A percentile compares a stretch with the other conserved stretches of the same genome.
Conservation (phyloP, 352 stramenopile species). For the Globisporangium paroecandrum region DNA sequence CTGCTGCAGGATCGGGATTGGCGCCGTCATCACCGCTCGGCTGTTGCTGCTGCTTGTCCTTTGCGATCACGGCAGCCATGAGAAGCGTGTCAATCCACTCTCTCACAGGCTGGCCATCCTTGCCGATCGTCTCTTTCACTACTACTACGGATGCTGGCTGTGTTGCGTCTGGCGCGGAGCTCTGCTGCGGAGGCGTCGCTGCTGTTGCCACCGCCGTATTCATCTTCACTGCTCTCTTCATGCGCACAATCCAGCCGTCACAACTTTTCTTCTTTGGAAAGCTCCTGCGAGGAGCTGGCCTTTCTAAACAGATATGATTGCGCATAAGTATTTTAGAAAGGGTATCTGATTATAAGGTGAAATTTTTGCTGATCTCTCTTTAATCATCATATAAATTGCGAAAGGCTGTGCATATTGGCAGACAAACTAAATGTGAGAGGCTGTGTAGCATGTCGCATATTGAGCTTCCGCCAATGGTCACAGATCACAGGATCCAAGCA, state of each 20-base stretch:
- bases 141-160: neutral
- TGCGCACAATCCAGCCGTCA: conserved; percentile 13
- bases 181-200: conserved; percentile 5
- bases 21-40: conserved; percentile 1
- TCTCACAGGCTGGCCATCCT: conserved; percentile 38
- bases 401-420: neutral
- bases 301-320: neutral
- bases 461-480: neutral
- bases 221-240: conserved; percentile 8
- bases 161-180: neutral
- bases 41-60: conserved; percentile 41
- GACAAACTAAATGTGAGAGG: neutral
- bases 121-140: conserved; percentile 10
- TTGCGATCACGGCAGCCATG: conserved; percentile 70
- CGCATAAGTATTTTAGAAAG: neutral
- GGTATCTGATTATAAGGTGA: neutral
- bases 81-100: conserved; percentile 83
- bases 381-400: neutral
- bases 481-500: neutral
- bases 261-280: conserved; percentile 1
- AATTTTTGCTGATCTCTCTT: neutral
- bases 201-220: neutral
- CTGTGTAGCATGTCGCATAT: conserved; percentile 36
- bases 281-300: neutral
- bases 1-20: neutral